Evolutionary conservation across 169 alveolate genomes (phyloP).

Genomic region (Theileria parva): DNA sequence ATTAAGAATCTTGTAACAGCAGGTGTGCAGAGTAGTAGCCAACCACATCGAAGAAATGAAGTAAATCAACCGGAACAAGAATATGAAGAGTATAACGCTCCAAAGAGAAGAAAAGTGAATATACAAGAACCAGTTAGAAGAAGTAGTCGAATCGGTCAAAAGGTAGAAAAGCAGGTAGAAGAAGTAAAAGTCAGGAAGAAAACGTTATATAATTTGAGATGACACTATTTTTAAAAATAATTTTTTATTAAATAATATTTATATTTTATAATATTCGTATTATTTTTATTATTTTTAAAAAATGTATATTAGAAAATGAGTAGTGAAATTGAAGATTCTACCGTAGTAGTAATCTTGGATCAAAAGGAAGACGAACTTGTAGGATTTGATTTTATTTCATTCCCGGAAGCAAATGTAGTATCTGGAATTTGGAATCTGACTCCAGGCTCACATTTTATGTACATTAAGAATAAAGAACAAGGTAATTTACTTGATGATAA

Average conservation of each 20-base stretch:
- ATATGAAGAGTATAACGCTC: not conserved
- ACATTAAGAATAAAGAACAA: slow-evolving; percentile 30
- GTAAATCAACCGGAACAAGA: not conserved
- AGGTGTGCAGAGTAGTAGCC: not conserved
- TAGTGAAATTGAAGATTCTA: slow-evolving; percentile 8
- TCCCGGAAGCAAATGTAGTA: slow-evolving; percentile 42
- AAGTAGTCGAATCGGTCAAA: not conserved
- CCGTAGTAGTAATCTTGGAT: slow-evolving; percentile 49
- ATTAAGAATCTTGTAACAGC: not conserved
- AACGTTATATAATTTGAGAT: slow-evolving; percentile 24
- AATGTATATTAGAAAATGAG: slow-evolving; percentile 1
- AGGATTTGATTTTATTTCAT: slow-evolving; percentile 55
- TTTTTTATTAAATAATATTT: too few species aligned
- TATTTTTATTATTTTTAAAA: slow-evolving; percentile 18
- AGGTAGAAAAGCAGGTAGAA: not conserved
- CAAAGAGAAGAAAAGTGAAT: slow-evolving; percentile 8
- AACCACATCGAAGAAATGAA: not conserved
- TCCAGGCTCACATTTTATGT: slow-evolving; percentile 62
- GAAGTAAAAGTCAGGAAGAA: slow-evolving; percentile 9
- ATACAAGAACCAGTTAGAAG: not conserved
- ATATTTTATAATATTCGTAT: not conserved
- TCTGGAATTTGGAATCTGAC: slow-evolving; percentile 44
- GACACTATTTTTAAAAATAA: not conserved
- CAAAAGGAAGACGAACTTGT: slow-evolving; percentile 52
- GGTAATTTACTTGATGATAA: not conserved